Base-by-base conservation (phyloP, 2,329 filamentous ascomycete genomes). In the Aspergillus texensis region DNA sequence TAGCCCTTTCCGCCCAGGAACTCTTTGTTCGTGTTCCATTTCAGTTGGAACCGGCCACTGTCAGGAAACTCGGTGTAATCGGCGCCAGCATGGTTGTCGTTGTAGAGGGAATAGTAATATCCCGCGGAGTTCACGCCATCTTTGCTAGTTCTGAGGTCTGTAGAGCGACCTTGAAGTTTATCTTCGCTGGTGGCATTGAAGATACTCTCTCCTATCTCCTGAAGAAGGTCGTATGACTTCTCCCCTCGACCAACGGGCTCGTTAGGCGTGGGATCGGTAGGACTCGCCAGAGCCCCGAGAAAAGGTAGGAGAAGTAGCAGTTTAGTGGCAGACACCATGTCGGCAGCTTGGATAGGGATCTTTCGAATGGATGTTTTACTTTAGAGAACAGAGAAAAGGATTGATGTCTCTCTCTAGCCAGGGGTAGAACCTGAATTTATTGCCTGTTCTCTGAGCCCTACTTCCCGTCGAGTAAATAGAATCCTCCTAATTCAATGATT, bases 101-200 rank as follows among this genome's bases (percentile, higher is more conserved):
- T 62, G 32, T 62, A 62, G 2, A 62, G 39, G 3, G 54, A 62
- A 32, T 62, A 62, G 36, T 62, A 62, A 19, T 50, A 62, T 4
- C 60, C 60, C 4, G 34, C 60, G 12, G 41, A n/a, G 32, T 61
- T 48, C 9, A 48, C 45, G 4, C 45, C 45, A 6, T 48, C 45
- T 24, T 48, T 48, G 24, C 45, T 48, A 24, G 45, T 28, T 19
- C 3, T 48, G 45, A 48, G 45, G 3, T 19, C 45, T 16, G 24
- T 48, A 48, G 45, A 21, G 45, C 45, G 45, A 9, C 45, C 24
- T 19, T 48, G 45, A 19, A 48, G 45, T 28, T 28, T 11, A 2
- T 48, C 21, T 5, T 28, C 11, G 6, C 45, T 9, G 26, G 45
- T 48, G 3, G 21, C 12, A 28, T 28, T 48, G 24, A 10, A 48